A percentile compares a stretch with the other conserved stretches of the same genome.
These are phyloP conservation scores for Suzukiozyma palmioleophila DNA, from an alignment of 1,139 yeast genomes.

Conservation along the genomic window DNA sequence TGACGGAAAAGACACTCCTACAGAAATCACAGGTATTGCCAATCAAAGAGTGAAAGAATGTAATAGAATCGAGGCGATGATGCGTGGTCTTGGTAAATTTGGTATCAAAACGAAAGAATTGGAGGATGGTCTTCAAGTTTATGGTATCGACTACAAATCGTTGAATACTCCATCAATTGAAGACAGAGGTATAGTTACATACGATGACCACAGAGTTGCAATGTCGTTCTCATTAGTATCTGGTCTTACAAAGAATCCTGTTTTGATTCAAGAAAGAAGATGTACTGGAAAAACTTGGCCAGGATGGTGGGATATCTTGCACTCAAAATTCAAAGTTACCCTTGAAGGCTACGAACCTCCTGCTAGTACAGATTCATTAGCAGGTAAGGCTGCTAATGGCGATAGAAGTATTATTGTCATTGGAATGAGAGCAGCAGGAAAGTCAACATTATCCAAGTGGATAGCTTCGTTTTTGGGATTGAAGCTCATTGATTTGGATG, in stretches of 20 bases:
- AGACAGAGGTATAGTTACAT: constrained; percentile 60
- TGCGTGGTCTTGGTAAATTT: constrained; percentile 77
- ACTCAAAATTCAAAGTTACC: constrained; percentile 57
- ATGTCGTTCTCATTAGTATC: constrained; percentile 93
- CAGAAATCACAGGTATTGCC: constrained; percentile 91
- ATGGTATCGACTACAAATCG: constrained; percentile 52
- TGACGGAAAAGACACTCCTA: constrained; percentile 42
- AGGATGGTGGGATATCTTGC: constrained; percentile 98
- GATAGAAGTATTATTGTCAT: constrained; percentile 69
- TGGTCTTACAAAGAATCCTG: constrained; percentile 51
- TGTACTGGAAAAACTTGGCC: constrained; percentile 99
- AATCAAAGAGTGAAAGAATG: constrained; percentile 98
- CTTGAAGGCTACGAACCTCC: constrained; percentile 66
- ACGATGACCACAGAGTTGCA: constrained; percentile 97
- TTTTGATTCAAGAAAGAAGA: constrained; percentile 75
- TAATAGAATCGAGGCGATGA: constrained; percentile 94
- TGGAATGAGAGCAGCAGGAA: constrained; percentile 99
- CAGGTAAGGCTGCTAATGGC: constrained; percentile 23
- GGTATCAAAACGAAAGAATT: constrained; percentile 83
- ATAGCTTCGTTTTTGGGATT: constrained; percentile 70
- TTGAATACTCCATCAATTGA: constrained; percentile 47
- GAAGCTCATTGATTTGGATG: constrained; percentile 74
- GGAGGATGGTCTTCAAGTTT: constrained; percentile 87
- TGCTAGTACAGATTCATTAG: constrained; percentile 13
- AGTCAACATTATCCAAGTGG: constrained; percentile 81